Base-by-base conservation (phyloP, 345 rosid genomes). In the Brassica cretica region DNA sequence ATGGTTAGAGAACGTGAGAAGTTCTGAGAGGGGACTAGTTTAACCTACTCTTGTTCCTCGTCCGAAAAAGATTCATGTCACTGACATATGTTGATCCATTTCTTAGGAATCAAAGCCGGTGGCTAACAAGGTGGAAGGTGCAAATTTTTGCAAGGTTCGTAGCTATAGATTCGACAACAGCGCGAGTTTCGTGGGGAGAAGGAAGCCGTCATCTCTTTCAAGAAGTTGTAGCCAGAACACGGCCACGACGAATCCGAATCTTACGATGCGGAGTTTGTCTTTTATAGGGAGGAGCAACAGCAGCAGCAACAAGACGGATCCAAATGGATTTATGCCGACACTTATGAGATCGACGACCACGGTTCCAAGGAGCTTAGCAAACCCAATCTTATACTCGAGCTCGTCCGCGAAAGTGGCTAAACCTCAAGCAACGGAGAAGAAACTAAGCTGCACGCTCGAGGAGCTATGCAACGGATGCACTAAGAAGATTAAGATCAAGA, bases 361-460 rank as follows among this genome's bases (percentile, higher is more conserved):
- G 2, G 62, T 30, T 78, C 83, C 81, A 32, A 73, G 79, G 35
- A 85, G 74, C 76, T 71, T 80, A 37, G 41, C 66, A 3, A 86
- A 76, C 5, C 93, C 87, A 0, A 93, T 94, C 66, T 87, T 94
- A 86, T 94, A 85, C 79, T 91, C 98, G 5, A 88, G 87, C 76
- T 94, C 97, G 0, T 84, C 65, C 0, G 93, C 63, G 0, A 73
- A 89, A 58, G 82, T 75, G 65, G 69, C 90, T 63, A 94, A 88
- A 64, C 93, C 93, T 41, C 87, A 87, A 0, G 71, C 94, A 3
- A 78, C 93, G 0, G 86, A 88, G 83, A 81, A 82, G 86, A 63
- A 75, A 41, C 91, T 94, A 1, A 83, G 84, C 9, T 94, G 98
- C 86, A 86, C 94, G n/a, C 91, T 94, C 1, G 98, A 94, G 79